Percentiles rank a stretch among this genome's conserved stretches.
Evolutionary conservation across 768 basidiomycete species (phyloP).

Genomic region (Lactifluus piperatus): DNA sequence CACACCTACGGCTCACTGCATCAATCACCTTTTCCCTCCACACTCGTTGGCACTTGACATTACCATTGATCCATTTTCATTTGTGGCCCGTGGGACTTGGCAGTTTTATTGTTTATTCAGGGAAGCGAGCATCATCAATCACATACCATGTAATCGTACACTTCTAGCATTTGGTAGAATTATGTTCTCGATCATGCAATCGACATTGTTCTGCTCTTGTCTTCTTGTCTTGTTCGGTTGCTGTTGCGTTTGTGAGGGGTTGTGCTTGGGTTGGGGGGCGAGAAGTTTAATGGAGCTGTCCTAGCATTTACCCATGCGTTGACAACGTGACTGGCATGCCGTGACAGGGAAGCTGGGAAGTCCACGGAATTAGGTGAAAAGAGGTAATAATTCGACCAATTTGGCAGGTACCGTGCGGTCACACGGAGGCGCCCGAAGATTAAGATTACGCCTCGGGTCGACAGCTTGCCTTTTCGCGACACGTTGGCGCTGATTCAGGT

Average conservation of each 20-base stretch:
- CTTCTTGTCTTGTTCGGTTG: not conserved
- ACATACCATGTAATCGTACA: conserved; percentile 12
- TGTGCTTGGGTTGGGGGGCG: no score
- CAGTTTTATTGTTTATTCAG: conserved; percentile 12
- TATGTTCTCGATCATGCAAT: conserved; percentile 7
- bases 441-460: conserved; percentile 2
- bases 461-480: not conserved
- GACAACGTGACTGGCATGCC: conserved; percentile 5
- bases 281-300: not conserved
- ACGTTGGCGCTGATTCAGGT: not conserved
- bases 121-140: conserved; percentile 9
- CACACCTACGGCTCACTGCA: conserved; percentile 7
- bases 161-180: conserved; percentile 11
- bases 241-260: not conserved
- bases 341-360: not conserved
- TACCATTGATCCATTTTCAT: not conserved
- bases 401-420: not conserved
- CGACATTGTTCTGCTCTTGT: conserved; percentile 2
- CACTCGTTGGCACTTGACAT: not conserved
- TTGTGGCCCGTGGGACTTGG: conserved; percentile 2
- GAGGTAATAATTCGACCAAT: not conserved
- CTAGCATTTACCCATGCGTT: not conserved
- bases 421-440: not conserved
- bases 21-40: not conserved
- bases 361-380: not conserved